A percentile compares a stretch with the other conserved stretches of the same genome.
Conservation (phyloP, 257 asterid species). For the Henckelia pumila region DNA sequence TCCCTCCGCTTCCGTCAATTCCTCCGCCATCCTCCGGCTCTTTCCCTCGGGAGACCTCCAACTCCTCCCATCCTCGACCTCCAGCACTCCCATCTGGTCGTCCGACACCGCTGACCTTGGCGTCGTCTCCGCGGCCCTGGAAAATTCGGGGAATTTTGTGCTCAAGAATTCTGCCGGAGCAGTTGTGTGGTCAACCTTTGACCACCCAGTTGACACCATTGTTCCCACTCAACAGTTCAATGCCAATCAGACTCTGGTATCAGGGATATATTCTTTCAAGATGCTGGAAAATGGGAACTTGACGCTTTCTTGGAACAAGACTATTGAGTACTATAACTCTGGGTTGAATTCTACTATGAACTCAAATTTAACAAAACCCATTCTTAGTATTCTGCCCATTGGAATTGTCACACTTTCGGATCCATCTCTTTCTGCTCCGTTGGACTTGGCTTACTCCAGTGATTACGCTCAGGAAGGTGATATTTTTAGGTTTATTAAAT, state of each 20-base stretch:
- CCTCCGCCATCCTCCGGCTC: constrained; percentile 48
- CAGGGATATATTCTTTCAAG: constrained; percentile 57
- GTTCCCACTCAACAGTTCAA: constrained; percentile 58
- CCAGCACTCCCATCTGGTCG: constrained; percentile 47
- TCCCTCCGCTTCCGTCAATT: constrained; percentile 22
- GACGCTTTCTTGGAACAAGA: constrained; percentile 59
- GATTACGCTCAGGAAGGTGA: constrained; percentile 58
- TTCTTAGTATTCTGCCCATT: constrained; percentile 39
- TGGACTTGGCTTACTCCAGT: constrained; percentile 55
- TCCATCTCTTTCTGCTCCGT: constrained; percentile 35
- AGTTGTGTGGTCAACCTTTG: constrained; percentile 66
- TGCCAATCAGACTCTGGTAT: constrained; percentile 31
- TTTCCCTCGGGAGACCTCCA: constrained; percentile 47
- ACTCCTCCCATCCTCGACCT: constrained; percentile 43
- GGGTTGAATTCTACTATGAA: constrained; percentile 54
- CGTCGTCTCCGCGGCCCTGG: constrained; percentile 40
- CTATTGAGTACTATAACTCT: constrained; percentile 55
- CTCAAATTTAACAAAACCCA: constrained; percentile 42
- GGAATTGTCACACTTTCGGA: constrained; percentile 59
- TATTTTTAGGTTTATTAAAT: constrained; percentile 53
- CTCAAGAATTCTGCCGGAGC: constrained; percentile 54
- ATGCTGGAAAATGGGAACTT: constrained; percentile 48
- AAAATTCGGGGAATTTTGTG: constrained; percentile 45
- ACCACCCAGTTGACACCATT: constrained; percentile 64
- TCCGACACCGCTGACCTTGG: constrained; percentile 41